Conservation (phyloP, 176 grass and related monocot genomes). For the Triticum urartu region DNA sequence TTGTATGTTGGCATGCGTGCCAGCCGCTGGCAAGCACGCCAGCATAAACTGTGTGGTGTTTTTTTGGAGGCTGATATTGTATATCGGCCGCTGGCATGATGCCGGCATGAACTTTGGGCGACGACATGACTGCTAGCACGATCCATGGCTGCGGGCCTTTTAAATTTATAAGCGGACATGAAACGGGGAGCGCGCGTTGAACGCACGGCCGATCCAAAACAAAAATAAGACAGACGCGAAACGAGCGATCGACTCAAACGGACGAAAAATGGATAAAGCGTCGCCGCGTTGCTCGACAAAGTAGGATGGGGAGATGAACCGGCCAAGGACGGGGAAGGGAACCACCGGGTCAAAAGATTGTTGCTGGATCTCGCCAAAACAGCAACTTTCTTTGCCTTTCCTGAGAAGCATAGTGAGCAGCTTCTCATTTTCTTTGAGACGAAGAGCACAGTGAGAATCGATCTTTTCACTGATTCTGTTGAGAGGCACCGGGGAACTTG, state of each 20-base stretch:
- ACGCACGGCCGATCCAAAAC: too few relatives aligned
- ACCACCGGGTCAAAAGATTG: background rate
- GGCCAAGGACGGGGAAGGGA: background rate
- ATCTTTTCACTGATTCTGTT: background rate
- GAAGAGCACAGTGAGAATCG: background rate
- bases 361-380: background rate
- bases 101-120: too few relatives aligned
- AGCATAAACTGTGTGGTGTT: too few relatives aligned
- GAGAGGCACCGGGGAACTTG: background rate
- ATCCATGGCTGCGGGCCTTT: too few relatives aligned
- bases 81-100: too few relatives aligned
- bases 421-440: background rate
- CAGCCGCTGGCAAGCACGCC: too few relatives aligned
- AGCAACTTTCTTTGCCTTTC: background rate
- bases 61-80: too few relatives aligned
- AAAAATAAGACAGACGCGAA: fast-evolving
- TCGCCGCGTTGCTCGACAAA: too few relatives aligned
- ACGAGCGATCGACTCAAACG: fast-evolving
- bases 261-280: too few relatives aligned
- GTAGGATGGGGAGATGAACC: background rate
- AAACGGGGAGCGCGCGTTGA: fast-evolving
- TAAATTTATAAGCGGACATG: too few relatives aligned
- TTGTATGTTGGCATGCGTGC: too few relatives aligned
- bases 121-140: too few relatives aligned
- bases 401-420: background rate